These are phyloP conservation scores for Aspergillus sclerotiicarbonarius DNA, from an alignment of 495 filamentous ascomycete species.

Conservation along the genomic window DNA sequence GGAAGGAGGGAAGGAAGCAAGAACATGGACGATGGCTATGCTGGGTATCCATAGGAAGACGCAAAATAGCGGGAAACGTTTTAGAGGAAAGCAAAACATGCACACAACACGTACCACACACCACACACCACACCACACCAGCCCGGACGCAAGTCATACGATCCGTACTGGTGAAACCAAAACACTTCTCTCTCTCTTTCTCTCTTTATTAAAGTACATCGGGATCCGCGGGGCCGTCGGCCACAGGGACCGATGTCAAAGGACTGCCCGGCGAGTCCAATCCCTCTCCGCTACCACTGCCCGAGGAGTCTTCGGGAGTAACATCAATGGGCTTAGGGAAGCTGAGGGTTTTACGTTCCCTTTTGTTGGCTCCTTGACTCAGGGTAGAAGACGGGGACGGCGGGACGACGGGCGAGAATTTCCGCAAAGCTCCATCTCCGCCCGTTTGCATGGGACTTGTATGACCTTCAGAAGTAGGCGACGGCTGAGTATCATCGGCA, in stretches of 20 bases:
- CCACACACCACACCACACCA: no score
- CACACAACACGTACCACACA: neutral
- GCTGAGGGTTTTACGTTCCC: conserved; percentile 12
- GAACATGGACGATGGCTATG: conserved; percentile 21
- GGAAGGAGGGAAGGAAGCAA: conserved; percentile 11
- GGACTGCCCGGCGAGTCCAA: conserved; percentile 30
- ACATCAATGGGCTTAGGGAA: conserved; percentile 24
- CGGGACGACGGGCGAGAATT: neutral
- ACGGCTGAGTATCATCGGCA: conserved; percentile 33
- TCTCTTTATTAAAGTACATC: neutral
- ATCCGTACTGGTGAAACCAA: neutral
- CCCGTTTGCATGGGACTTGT: conserved; percentile 36
- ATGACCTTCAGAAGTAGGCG: conserved; percentile 22
- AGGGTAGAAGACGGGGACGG: conserved; percentile 2
- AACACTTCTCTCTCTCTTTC: no score
- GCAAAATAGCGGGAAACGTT: conserved; percentile 19
- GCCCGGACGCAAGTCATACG: neutral
- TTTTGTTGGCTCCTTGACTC: conserved; percentile 13
- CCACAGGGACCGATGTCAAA: conserved; percentile 4
- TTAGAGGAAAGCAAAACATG: neutral
- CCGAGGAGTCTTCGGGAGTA: conserved; percentile 35
- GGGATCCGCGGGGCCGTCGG: neutral
- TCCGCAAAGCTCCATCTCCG: conserved; percentile 8
- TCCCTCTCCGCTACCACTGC: conserved; percentile 34
- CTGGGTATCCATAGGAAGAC: conserved; percentile 41